Conservation (phyloP, 306 rosid genomes). For the Macrotyloma uniflorum region DNA sequence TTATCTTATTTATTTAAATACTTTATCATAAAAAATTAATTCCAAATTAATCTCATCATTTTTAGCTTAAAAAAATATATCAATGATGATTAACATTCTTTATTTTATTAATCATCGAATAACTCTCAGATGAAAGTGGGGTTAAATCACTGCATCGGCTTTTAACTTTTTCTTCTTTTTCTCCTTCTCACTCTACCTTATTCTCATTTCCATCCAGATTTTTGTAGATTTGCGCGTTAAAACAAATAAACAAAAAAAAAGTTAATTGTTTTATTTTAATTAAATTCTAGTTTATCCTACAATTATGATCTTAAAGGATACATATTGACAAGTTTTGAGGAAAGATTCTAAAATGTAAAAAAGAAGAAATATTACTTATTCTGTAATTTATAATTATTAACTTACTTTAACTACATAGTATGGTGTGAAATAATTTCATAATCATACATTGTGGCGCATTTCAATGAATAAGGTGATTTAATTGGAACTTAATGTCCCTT, state of each 20-base stretch:
- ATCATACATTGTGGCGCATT: not conserved
- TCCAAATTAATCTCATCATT: too few relatives aligned
- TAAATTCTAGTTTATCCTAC: too few relatives aligned
- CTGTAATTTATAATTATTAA: too few relatives aligned
- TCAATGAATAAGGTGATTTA: not conserved
- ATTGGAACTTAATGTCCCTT: not conserved
- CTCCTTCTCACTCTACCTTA: not conserved
- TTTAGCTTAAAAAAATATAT: too few relatives aligned
- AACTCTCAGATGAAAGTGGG: not conserved
- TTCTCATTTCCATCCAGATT: not conserved
- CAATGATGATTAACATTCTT: not conserved
- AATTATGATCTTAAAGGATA: too few relatives aligned
- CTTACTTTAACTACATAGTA: too few relatives aligned
- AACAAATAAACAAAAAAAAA: too few relatives aligned
- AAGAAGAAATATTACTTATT: too few relatives aligned
- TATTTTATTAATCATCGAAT: not conserved
- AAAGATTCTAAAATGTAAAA: too few relatives aligned
- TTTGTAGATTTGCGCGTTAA: not conserved
- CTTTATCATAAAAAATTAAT: not conserved
- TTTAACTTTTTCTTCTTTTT: not conserved
- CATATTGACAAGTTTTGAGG: too few relatives aligned
- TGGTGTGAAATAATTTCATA: not conserved
- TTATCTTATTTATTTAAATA: not conserved
- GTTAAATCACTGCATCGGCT: not conserved
- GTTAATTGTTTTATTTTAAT: too few relatives aligned